phyloP scores from a whole-genome alignment of 441 rosid genomes.

The Hura crepitans region DNA sequence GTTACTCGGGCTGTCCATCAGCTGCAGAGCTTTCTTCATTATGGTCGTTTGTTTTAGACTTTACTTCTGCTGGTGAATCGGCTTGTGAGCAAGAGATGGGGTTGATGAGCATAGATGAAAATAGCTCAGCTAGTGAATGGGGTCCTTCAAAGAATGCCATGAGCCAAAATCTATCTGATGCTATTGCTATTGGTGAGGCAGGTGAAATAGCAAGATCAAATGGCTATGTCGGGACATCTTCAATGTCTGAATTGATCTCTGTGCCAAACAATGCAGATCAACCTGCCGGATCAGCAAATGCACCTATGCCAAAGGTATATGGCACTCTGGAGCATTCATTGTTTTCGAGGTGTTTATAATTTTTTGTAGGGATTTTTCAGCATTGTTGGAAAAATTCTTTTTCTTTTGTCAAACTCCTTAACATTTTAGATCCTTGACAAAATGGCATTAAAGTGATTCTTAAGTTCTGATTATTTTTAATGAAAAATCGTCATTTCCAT shows the following conservation, averaged over 20 bases:
- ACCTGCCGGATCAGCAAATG: slow-evolving; percentile 38
- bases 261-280: slow-evolving; percentile 35
- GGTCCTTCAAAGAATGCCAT: slow-evolving; percentile 31
- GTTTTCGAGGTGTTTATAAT: neutral
- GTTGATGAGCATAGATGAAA: slow-evolving; percentile 75
- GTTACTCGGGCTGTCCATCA: slow-evolving; percentile 93
- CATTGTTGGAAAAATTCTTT: neutral
- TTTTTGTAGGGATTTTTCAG: neutral
- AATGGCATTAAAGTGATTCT: neutral
- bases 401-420: neutral
- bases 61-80: slow-evolving; percentile 54
- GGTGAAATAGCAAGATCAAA: slow-evolving; percentile 35
- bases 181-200: slow-evolving; percentile 26
- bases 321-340: neutral
- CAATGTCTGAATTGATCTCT: slow-evolving; percentile 45
- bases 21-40: slow-evolving; percentile 77
- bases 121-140: slow-evolving; percentile 32
- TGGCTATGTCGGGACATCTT: slow-evolving; percentile 44
- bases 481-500: neutral
- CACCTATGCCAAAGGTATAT: slow-evolving; percentile 61
- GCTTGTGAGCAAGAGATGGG: slow-evolving; percentile 76
- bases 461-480: neutral
- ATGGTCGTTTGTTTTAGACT: slow-evolving; percentile 70
- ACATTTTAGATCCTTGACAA: neutral
- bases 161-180: slow-evolving; percentile 36